phyloP scores from a whole-genome alignment of 192 early-diverging fungal genomes.

The Linnemannia elongata region DNA sequence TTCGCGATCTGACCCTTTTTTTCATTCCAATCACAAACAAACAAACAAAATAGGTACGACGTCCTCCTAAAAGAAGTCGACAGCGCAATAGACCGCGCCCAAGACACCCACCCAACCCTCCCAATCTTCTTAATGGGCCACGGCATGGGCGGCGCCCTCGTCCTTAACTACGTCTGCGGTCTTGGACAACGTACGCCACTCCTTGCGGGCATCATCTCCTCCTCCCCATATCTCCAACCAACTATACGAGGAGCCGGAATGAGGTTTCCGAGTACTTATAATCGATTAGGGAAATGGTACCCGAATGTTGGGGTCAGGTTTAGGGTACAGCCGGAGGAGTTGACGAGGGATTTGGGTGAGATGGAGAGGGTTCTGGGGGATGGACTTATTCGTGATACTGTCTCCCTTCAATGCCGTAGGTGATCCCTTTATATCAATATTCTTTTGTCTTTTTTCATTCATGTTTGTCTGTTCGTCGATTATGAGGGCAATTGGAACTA shows the following conservation, averaged over 20 bases:
- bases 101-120: neutral
- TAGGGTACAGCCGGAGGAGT: slow-evolving; percentile 16
- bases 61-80: slow-evolving; percentile 43
- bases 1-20: neutral
- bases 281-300: slow-evolving; percentile 49
- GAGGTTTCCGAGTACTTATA: slow-evolving; percentile 37
- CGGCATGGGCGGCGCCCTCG: slow-evolving; percentile 50
- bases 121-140: slow-evolving; percentile 48
- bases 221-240: slow-evolving; percentile 42
- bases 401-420: slow-evolving; percentile 47
- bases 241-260: slow-evolving; percentile 20
- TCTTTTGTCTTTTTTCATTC: neutral
- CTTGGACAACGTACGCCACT: slow-evolving; percentile 32
- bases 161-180: slow-evolving; percentile 46
- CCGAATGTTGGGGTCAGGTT: slow-evolving; percentile 23
- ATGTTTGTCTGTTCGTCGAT: neutral
- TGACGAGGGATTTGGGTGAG: slow-evolving; percentile 32
- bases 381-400: slow-evolving; percentile 29
- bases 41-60: slow-evolving; percentile 26
- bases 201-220: slow-evolving; percentile 36
- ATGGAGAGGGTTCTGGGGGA: slow-evolving; percentile 25
- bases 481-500: neutral
- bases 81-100: slow-evolving; percentile 39
- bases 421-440: neutral
- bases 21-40: neutral